Base-by-base conservation (phyloP, 2,329 filamentous ascomycete genomes). In the Monilinia laxa region DNA sequence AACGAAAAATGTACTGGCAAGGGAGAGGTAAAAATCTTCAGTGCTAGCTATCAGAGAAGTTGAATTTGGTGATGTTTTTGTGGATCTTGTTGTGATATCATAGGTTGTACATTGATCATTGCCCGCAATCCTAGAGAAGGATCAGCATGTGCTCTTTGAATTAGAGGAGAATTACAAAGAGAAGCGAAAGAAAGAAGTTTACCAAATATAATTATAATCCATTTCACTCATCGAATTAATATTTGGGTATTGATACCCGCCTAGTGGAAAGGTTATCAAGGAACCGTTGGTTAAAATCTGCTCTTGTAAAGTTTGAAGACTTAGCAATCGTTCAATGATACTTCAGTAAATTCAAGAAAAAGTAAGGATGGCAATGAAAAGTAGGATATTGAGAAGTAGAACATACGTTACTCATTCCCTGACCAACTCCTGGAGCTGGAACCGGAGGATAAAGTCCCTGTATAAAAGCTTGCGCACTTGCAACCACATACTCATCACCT, bases 371-470 rank as follows among this genome's bases (percentile, higher is more conserved):
- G 11, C 5, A 35, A 35, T 9, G 5, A 57, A 10, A 18, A 31
- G 11, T 11, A 20, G 12, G 23, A 9, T 28, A n/a, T 23, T 16
- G 25, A 62, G 28, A 47, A n/a, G 4, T 18, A 23, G 42, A 25
- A 63, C 58, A 40, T 66, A 62, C 57, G 51, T 40, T 23, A 55
- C 42, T 35, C 12, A 9, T 11, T 10, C 52, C 64, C n/a, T 28
- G 25, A 49, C 11, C 56, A 35, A n/a, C 52, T 23, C 42, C 65
- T 5, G 16, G 4, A 7, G 52, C 65, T 5, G 16, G 4, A 7
- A 57, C 42, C 16, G 92, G 91, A 2, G 93, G 92, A 75, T 96
- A 97, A 4, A 97, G 81, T 5, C 90, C 92, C 76, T 97, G 93
- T 72, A 95, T 79, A 77, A 96, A 96, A 0, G 89, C 92, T 62